A percentile compares a stretch with the other conserved stretches of the same genome.
Conservation (phyloP, 169 alveolate genomes). For the Plasmodium chabaudi region DNA sequence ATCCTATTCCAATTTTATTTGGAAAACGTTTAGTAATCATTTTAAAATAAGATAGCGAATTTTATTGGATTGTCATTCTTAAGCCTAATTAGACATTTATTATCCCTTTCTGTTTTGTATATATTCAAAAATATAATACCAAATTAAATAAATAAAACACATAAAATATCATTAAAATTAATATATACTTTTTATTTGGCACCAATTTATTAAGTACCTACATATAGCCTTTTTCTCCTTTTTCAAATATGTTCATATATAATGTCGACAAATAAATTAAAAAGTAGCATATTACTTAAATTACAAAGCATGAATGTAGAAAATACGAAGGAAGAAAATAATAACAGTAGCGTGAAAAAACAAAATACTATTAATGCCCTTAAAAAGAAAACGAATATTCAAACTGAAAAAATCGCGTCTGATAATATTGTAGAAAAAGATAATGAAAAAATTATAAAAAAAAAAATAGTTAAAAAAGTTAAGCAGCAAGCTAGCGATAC, state of each 20-base stretch:
- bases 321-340: constrained; percentile 2
- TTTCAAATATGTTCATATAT: constrained; percentile 17
- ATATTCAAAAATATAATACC: no score
- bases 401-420: constrained; percentile 8
- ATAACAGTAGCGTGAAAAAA: constrained; percentile 18
- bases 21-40: no score
- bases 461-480: constrained; percentile 20
- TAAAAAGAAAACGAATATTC: constrained; percentile 25
- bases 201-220: no score
- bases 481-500: constrained; percentile 9
- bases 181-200: no score
- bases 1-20: no score
- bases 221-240: background rate
- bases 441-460: constrained; percentile 21
- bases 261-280: constrained; percentile 44
- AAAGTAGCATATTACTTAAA: constrained; percentile 36
- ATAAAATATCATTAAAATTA: no score
- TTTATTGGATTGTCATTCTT: no score
- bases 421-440: background rate
- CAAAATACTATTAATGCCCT: constrained; percentile 9
- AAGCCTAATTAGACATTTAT: no score
- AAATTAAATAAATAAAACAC: no score
- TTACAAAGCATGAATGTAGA: constrained; percentile 47
- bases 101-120: no score
- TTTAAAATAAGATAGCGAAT: no score